Evolutionary conservation across 345 rosid genomes (phyloP), one percentile per base, ranked within the genome.

Genomic region (Aquilaria sinensis): DNA sequence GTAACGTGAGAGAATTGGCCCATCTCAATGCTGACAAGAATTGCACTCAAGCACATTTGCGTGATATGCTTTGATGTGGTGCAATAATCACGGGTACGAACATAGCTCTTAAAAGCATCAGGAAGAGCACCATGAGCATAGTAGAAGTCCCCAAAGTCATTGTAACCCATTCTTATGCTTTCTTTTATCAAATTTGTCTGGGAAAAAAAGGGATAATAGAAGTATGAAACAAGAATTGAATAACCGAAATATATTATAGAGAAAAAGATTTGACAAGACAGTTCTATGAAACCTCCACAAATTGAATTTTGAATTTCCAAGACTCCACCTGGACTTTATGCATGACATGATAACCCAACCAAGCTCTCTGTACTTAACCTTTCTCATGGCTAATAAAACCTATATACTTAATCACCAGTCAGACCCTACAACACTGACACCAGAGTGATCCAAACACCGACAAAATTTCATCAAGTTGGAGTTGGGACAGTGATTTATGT

Each of bases 181-280:
- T 91, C 98, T 68, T 91, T 95, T 31, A 95, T 95, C 78, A 95
- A 76, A 84, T 95, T 95, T 31, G 99, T 95, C 99, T 95, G 83
- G 76, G 2, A 48, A 57, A 29, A 46, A 66, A 9, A 61, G 15
- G 14, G 47, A n/a, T 0, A 31, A 47, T 1, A 10, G 43, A 37
- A 37, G 5, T 37, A 13, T 45, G n/a, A 30, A 46, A 47, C 43
- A 37, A 5, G 2, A 5, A 0, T 37, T 37, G 5, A 5, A 5
- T 37, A 37, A 37, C 8, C 8, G 7, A 41, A 66, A 65, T 29
- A 13, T 31, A 46, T 12, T 15, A 0, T 12, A 10, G 6, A 56
- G n/a, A 32, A 32, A 16, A 52, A 14, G 1, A 14, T 52, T 52
- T 15, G 9, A 52, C 3, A 37, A 37, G 43, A 9, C 43, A 37